phyloP scores from a whole-genome alignment of 345 rosid genomes.

The Citrus inodora region DNA sequence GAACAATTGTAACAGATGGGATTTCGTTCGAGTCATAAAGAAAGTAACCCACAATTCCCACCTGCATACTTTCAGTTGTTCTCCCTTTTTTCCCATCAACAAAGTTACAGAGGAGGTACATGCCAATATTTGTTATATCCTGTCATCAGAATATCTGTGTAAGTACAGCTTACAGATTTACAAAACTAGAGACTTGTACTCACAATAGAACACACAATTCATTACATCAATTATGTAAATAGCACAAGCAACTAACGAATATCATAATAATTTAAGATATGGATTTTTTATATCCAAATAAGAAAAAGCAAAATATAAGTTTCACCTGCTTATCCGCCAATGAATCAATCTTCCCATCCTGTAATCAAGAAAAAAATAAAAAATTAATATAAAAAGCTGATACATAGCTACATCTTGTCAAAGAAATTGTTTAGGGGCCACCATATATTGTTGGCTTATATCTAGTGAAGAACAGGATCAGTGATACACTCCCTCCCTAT shows the following conservation, averaged over 20 bases:
- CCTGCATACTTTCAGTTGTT: constrained; percentile 42
- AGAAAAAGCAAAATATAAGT: background rate
- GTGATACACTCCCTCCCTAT: background rate
- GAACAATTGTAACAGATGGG: background rate
- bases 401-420: background rate
- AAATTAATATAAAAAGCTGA: too few relatives aligned
- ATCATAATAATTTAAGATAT: background rate
- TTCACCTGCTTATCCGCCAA: constrained; percentile 85
- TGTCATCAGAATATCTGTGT: constrained; percentile 12
- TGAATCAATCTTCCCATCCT: constrained; percentile 78
- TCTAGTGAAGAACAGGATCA: background rate
- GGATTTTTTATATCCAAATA: background rate
- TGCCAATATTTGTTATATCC: constrained; percentile 45
- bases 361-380: constrained; percentile 23
- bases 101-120: constrained; percentile 40
- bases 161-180: background rate
- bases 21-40: background rate
- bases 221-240: background rate
- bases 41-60: constrained; percentile 12
- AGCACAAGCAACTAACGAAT: background rate
- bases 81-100: constrained; percentile 35
- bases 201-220: background rate
- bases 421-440: background rate
- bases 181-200: background rate
- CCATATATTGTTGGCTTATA: background rate